These are phyloP conservation scores for Lodderomyces metapsilosis DNA, from an alignment of 1,139 yeast species.

Conservation along the genomic window DNA sequence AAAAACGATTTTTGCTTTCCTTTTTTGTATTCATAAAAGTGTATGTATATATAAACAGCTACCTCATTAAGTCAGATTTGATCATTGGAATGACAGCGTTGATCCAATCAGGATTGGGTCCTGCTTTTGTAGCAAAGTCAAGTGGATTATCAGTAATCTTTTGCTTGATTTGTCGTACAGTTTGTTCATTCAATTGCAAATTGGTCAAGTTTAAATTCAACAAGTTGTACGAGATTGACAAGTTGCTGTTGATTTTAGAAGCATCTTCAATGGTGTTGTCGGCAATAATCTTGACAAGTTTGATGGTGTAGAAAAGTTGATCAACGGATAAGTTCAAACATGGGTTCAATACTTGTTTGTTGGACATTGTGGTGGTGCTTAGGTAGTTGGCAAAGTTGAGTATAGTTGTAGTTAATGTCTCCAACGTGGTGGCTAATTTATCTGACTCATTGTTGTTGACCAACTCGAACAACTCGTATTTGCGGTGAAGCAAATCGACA, in stretches of 20 bases:
- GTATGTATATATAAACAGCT: no score
- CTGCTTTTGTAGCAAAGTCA: conserved; percentile 20
- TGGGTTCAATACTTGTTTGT: conserved; percentile 26
- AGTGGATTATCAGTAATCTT: conserved; percentile 29
- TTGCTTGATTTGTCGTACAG: conserved; percentile 23
- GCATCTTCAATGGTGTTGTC: conserved; percentile 31
- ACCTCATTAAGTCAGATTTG: conserved; percentile 16
- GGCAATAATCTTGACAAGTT: conserved; percentile 33
- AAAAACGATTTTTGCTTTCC: not conserved
- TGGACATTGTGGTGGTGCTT: conserved; percentile 12
- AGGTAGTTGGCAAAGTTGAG: conserved; percentile 30
- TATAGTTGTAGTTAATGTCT: conserved; percentile 37
- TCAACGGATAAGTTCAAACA: conserved; percentile 33
- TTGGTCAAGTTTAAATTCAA: conserved; percentile 26
- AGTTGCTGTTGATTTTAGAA: conserved; percentile 39
- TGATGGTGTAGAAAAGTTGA: conserved; percentile 36
- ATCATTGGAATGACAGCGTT: conserved; percentile 14
- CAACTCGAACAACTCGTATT: conserved; percentile 22
- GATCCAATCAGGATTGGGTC: conserved; percentile 24
- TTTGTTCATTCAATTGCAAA: conserved; percentile 23
- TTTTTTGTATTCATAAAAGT: conserved; percentile 3
- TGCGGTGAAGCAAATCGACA: conserved; percentile 19
- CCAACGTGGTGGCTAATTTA: conserved; percentile 21
- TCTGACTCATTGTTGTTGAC: conserved; percentile 16
- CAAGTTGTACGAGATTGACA: conserved; percentile 35